Evolutionary conservation across 345 rosid genomes (phyloP).

Genomic region (Sisymbrium altissimum): DNA sequence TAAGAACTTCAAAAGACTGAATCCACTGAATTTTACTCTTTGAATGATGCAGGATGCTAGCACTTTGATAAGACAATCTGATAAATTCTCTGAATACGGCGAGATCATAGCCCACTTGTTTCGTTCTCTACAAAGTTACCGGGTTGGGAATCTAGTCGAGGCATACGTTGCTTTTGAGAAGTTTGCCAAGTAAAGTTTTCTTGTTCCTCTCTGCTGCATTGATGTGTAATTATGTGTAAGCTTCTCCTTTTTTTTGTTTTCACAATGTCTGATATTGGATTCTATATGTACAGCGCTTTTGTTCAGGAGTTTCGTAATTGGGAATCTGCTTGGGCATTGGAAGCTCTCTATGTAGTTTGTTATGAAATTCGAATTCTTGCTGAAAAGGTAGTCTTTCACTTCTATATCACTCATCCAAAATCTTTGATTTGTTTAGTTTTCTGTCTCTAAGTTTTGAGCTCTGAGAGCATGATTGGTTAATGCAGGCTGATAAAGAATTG

Average conservation of each 20-base stretch:
- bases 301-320: slow-evolving; percentile 98
- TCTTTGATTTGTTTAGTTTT: neutral
- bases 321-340: slow-evolving; percentile 97
- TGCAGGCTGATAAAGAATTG: slow-evolving; percentile 84
- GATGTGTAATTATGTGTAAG: neutral
- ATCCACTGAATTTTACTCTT: neutral
- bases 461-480: slow-evolving; percentile 7
- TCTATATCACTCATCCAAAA: neutral
- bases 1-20: neutral
- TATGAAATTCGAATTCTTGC: slow-evolving; percentile 96
- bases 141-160: slow-evolving; percentile 65
- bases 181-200: slow-evolving; percentile 57
- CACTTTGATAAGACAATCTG: slow-evolving; percentile 75
- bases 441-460: neutral
- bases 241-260: too few relatives aligned
- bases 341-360: slow-evolving; percentile 75
- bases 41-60: slow-evolving; percentile 55
- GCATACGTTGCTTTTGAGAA: slow-evolving; percentile 77
- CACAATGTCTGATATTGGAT: neutral
- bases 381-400: slow-evolving; percentile 54
- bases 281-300: slow-evolving; percentile 58
- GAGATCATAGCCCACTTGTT: slow-evolving; percentile 65
- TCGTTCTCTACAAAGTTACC: slow-evolving; percentile 75
- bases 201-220: slow-evolving; percentile 3
- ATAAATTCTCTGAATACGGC: slow-evolving; percentile 59